Conservation (phyloP, 2,329 filamentous ascomycete genomes). For the Calonectria ilicicola region DNA sequence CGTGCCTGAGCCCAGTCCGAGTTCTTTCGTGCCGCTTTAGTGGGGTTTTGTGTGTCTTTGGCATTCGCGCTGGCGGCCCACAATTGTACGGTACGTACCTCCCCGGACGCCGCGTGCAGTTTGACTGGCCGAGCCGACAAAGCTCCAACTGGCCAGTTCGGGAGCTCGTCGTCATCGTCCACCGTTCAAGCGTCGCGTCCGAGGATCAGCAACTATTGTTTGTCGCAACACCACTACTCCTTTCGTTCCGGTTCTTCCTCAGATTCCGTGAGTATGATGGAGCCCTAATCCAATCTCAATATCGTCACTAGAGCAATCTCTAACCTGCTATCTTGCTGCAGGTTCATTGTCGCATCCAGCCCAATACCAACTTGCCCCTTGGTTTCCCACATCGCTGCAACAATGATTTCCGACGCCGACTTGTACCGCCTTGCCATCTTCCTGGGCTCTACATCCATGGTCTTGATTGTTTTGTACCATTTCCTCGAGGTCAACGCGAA, state of each 20-base stretch:
- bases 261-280: background rate
- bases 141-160: slow-evolving; percentile 47
- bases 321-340: slow-evolving; percentile 24
- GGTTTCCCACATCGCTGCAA: slow-evolving; percentile 49
- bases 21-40: slow-evolving; percentile 32
- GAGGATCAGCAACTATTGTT: slow-evolving; percentile 4
- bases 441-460: slow-evolving; percentile 88
- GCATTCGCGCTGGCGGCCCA: background rate
- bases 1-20: slow-evolving; percentile 38
- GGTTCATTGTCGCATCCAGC: slow-evolving; percentile 13
- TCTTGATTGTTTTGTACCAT: slow-evolving; percentile 94
- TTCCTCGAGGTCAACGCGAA: slow-evolving; percentile 91
- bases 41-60: slow-evolving; percentile 6
- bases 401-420: slow-evolving; percentile 94
- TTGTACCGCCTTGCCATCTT: slow-evolving; percentile 94
- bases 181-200: slow-evolving; percentile 22
- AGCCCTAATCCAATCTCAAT: background rate
- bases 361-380: slow-evolving; percentile 5
- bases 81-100: slow-evolving; percentile 36
- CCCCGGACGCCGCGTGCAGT: background rate
- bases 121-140: slow-evolving; percentile 19
- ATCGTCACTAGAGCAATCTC: slow-evolving; percentile 13
- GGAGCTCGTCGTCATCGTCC: slow-evolving; percentile 27
- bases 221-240: background rate
- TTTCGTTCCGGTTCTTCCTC: background rate